These are phyloP conservation scores for Bocquillonia castaneifolia DNA, from an alignment of 441 rosid genomes.

Conservation along the genomic window DNA sequence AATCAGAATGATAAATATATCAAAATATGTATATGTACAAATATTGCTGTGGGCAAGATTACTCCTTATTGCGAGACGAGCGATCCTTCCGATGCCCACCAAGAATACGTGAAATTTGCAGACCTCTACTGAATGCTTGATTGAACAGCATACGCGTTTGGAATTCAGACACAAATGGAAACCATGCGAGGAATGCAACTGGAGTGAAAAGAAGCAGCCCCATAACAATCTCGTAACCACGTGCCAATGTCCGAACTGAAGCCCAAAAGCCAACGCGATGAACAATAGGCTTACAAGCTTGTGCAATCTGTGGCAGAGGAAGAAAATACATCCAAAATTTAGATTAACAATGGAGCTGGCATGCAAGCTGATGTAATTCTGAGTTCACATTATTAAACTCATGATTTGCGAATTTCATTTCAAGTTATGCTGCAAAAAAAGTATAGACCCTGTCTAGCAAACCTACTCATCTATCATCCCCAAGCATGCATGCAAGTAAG, in stretches of 20 bases:
- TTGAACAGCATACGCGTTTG: constrained; percentile 99
- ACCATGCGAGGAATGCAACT: constrained; percentile 97
- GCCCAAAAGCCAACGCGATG: constrained; percentile 84
- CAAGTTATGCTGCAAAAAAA: neutral
- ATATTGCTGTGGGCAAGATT: constrained; percentile 10
- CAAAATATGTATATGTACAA: neutral
- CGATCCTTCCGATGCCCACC: constrained; percentile 91
- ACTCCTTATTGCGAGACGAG: constrained; percentile 71
- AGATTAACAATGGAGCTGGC: neutral
- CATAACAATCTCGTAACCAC: constrained; percentile 92
- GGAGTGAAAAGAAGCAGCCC: constrained; percentile 93
- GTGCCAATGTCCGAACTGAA: constrained; percentile 78
- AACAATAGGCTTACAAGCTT: constrained; percentile 81
- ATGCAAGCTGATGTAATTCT: neutral
- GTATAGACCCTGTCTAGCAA: neutral
- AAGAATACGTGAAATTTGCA: constrained; percentile 96
- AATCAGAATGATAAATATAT: neutral
- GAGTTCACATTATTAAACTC: neutral
- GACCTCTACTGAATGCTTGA: constrained; percentile 98
- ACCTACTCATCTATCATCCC: neutral
- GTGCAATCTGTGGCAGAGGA: constrained; percentile 54
- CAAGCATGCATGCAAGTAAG: too few species aligned
- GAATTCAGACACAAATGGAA: constrained; percentile 95
- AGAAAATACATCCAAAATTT: neutral
- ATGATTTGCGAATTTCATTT: neutral